Conservation (phyloP, 2,329 filamentous ascomycete species). For the Bretziella fagacearum region DNA sequence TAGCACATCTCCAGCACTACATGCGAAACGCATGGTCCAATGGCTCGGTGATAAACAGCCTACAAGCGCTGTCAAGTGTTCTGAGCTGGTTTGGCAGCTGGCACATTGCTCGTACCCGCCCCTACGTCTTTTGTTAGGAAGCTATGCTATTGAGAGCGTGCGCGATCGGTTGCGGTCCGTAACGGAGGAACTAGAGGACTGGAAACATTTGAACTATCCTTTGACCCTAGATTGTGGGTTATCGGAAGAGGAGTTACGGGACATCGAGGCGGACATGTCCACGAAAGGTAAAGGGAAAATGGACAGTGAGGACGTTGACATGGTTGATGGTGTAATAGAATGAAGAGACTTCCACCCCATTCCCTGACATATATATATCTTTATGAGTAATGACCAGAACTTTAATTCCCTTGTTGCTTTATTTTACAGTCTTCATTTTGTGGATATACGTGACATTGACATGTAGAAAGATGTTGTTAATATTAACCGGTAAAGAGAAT, state of each 20-base stretch:
- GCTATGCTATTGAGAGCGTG: constrained; percentile 91
- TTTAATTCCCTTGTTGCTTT: no score
- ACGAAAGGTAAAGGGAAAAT: constrained; percentile 1
- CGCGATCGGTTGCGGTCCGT: constrained; percentile 75
- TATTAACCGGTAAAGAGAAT: background rate
- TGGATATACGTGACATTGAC: background rate
- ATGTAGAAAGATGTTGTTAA: background rate
- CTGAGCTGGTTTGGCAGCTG: constrained; percentile 85
- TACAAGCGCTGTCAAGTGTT: constrained; percentile 80
- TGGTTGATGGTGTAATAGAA: constrained; percentile 8
- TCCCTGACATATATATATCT: no score
- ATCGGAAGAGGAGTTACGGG: constrained; percentile 12
- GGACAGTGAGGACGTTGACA: constrained; percentile 9
- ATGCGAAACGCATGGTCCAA: constrained; percentile 80
- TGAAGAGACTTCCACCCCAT: background rate
- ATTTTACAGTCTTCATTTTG: no score
- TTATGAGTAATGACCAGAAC: no score
- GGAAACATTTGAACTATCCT: constrained; percentile 61
- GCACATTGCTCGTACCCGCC: constrained; percentile 93
- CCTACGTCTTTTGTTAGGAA: constrained; percentile 68
- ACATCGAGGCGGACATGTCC: constrained; percentile 3
- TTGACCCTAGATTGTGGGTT: constrained; percentile 11
- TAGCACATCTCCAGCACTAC: constrained; percentile 64
- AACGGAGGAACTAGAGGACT: constrained; percentile 88
- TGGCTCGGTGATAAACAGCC: constrained; percentile 90